Conservation (phyloP, 1,284 basidiomycete species). For the Puccinia coronata region DNA sequence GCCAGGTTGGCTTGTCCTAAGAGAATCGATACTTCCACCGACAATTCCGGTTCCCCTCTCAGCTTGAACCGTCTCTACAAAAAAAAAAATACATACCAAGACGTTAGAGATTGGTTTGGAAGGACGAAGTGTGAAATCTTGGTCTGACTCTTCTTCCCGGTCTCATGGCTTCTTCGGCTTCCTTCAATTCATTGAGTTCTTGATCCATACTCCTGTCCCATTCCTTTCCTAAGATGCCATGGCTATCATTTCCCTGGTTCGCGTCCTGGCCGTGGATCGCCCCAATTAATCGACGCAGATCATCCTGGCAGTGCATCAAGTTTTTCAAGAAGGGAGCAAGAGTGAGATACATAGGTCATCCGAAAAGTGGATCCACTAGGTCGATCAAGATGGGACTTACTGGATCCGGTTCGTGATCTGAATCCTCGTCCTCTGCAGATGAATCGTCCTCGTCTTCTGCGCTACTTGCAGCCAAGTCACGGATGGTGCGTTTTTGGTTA, state of each 20-base stretch:
- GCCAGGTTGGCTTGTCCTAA: slow-evolving; percentile 85
- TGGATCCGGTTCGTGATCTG: slow-evolving; percentile 27
- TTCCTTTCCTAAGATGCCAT: slow-evolving; percentile 65
- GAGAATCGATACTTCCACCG: slow-evolving; percentile 76
- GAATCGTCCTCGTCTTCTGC: slow-evolving; percentile 28
- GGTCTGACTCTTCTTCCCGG: slow-evolving; percentile 71
- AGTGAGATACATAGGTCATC: neutral
- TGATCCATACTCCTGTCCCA: slow-evolving; percentile 69
- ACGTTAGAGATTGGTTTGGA: slow-evolving; percentile 43
- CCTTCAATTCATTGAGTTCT: slow-evolving; percentile 64
- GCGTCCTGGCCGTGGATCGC: slow-evolving; percentile 23
- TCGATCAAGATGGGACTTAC: neutral
- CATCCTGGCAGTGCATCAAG: slow-evolving; percentile 7
- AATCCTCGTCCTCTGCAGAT: slow-evolving; percentile 20
- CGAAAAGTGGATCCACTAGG: neutral
- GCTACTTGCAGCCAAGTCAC: slow-evolving; percentile 9
- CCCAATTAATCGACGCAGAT: slow-evolving; percentile 35
- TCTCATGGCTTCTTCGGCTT: slow-evolving; percentile 63
- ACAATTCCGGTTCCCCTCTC: slow-evolving; percentile 66
- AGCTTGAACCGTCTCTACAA: slow-evolving; percentile 60
- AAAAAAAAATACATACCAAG: slow-evolving; percentile 25
- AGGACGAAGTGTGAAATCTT: slow-evolving; percentile 59
- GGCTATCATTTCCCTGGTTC: slow-evolving; percentile 44
- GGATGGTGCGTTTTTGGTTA: slow-evolving; percentile 15
- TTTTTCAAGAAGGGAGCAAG: neutral